Conservation (phyloP, 176 grass and related monocot species). For the Zizania latifolia region DNA sequence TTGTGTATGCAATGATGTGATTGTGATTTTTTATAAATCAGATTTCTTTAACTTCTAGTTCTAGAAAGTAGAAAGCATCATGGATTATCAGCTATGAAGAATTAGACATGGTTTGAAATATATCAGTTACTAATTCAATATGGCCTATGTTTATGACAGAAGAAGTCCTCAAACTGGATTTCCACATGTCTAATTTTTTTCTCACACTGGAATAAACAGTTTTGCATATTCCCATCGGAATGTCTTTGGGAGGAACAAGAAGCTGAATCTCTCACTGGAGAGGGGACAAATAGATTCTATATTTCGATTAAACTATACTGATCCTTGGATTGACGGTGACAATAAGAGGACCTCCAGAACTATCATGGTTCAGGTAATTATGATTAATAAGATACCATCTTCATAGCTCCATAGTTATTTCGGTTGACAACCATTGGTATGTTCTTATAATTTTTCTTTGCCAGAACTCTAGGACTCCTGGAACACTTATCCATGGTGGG, state of each 20-base stretch:
- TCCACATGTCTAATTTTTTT: slow-evolving; percentile 4
- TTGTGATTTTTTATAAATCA: background rate
- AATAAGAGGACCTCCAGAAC: slow-evolving; percentile 89
- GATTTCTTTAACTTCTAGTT: background rate
- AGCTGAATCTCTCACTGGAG: slow-evolving; percentile 83
- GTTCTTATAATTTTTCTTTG: slow-evolving; percentile 21
- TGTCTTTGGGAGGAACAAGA: slow-evolving; percentile 95
- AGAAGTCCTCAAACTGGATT: slow-evolving; percentile 1
- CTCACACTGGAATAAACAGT: slow-evolving; percentile 41
- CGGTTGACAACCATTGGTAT: slow-evolving; percentile 5
- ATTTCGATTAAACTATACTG: slow-evolving; percentile 79
- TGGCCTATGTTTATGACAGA: background rate
- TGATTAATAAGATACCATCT: slow-evolving; percentile 9
- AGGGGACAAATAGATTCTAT: slow-evolving; percentile 96
- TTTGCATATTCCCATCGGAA: slow-evolving; percentile 92
- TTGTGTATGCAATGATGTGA: background rate
- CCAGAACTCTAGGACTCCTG: slow-evolving; percentile 85
- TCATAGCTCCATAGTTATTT: slow-evolving; percentile 2
- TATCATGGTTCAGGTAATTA: slow-evolving; percentile 78
- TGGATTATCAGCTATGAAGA: background rate
- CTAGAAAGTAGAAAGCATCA: background rate
- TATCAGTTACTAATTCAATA: background rate
- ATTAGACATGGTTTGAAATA: background rate
- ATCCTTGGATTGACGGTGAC: slow-evolving; percentile 95
- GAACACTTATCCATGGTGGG: slow-evolving; percentile 81